phyloP scores from a whole-genome alignment of 148 eudicot species.

The Persicaria tinctoria region DNA sequence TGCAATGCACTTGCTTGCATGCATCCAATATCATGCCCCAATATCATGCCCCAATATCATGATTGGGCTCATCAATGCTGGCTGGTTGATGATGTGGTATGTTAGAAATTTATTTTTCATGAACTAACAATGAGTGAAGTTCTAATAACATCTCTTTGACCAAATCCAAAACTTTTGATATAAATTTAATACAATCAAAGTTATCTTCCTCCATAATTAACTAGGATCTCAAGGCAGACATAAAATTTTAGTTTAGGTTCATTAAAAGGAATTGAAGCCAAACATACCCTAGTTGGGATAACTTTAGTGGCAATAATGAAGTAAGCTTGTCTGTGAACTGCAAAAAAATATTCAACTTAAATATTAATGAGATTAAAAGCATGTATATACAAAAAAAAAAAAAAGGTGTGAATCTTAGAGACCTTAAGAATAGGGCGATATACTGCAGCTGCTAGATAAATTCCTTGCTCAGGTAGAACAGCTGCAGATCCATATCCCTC shows the following conservation, averaged over 20 bases:
- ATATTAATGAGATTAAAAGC: neutral
- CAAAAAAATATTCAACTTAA: constrained; percentile 19
- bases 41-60: too few relatives aligned
- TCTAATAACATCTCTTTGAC: too few relatives aligned
- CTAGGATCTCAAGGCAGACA: neutral
- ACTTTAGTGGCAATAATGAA: constrained; percentile 74
- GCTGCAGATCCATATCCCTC: constrained; percentile 98
- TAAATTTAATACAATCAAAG: neutral
- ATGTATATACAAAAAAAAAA: neutral
- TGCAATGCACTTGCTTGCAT: neutral
- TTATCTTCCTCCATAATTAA: neutral
- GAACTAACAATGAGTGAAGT: too few relatives aligned
- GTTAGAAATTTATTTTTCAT: too few relatives aligned
- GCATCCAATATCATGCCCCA: neutral
- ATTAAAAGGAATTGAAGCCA: neutral
- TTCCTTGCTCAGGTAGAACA: constrained; percentile 90
- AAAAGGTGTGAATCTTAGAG: constrained; percentile 3
- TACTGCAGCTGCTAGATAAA: constrained; percentile 89
- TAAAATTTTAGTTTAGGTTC: neutral
- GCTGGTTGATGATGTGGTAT: too few relatives aligned
- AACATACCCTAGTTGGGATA: constrained; percentile 85
- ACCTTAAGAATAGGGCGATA: constrained; percentile 95
- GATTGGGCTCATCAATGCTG: too few relatives aligned
- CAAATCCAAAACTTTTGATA: too few relatives aligned
- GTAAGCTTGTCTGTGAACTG: constrained; percentile 90